A percentile compares a stretch with the other conserved stretches of the same genome.
phyloP scores from a whole-genome alignment of 1,139 yeast genomes.

The Debaryomyces sp. region DNA sequence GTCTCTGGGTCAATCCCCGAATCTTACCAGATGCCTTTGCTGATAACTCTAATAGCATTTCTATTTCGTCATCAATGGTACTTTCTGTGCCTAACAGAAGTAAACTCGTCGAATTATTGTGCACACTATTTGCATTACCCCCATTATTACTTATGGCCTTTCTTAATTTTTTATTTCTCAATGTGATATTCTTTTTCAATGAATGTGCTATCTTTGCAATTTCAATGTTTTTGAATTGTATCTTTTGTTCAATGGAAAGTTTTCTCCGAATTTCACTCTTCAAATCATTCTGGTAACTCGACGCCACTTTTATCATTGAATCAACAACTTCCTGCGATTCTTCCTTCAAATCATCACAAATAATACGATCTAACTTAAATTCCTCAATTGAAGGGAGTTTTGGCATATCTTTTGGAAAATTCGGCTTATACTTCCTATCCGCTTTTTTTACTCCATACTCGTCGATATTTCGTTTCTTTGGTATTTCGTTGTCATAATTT shows the following conservation, averaged over 20 bases:
- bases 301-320: slow-evolving; percentile 35
- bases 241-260: slow-evolving; percentile 38
- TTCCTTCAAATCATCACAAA: slow-evolving; percentile 29
- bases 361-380: slow-evolving; percentile 42
- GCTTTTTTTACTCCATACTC: background rate
- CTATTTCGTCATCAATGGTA: slow-evolving; percentile 8
- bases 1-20: slow-evolving; percentile 1
- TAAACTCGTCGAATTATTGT: background rate
- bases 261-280: slow-evolving; percentile 38
- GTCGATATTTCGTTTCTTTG: background rate
- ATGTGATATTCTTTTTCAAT: slow-evolving; percentile 23
- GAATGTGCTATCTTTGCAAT: slow-evolving; percentile 31
- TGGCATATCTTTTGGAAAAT: slow-evolving; percentile 11
- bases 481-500: background rate
- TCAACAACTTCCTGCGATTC: slow-evolving; percentile 38
- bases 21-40: slow-evolving; percentile 8
- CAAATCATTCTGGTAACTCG: slow-evolving; percentile 45
- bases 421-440: slow-evolving; percentile 17
- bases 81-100: slow-evolving; percentile 2
- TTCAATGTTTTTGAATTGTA: slow-evolving; percentile 39
- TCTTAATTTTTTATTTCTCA: slow-evolving; percentile 22
- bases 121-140: background rate
- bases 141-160: slow-evolving; percentile 12
- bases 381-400: slow-evolving; percentile 39
- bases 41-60: slow-evolving; percentile 8